Evolutionary conservation across 805 yeast genomes (phyloP), one percentile per base, ranked within the genome.

Genomic region (Monosporozyma siamensis): DNA sequence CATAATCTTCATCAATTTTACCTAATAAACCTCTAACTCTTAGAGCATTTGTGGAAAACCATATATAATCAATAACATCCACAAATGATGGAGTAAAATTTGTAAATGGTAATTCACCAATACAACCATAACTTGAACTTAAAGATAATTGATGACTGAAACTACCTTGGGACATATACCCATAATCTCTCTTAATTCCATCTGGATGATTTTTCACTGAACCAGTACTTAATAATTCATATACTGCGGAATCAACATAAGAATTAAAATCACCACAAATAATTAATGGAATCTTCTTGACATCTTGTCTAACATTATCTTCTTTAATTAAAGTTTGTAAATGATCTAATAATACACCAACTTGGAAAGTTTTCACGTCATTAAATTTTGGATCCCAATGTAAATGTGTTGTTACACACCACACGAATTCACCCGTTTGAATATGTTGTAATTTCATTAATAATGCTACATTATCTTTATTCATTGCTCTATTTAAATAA

Each of bases 351-450:
- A 92, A 68, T 23, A 92, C 82, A 34, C 95, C 97, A 43, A 85
- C 92, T 68, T 92, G 98, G 66, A 92, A 82, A 2, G 97, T 78
- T 63, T 92, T 92, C 44, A 92, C 99, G 65, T 92, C 99, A 59
- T 86, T 86, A 58, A 80, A 85, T 39, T 84, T 86, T 4, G 98
- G 98, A 68, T 92, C 97, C 97, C 98, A 92, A 63, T 90, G 97
- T 61, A 92, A 75, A 71, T 92, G 99, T 0, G 97, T 90, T 55
- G 88, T 90, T 3, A 84, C 88, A 29, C 87, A 70, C 51, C 85
- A 71, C 30, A 90, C 65, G 48, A 74, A 74, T 58, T 81, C 83
- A 14, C 89, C 87, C 5, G 89, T 76, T 42, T 72, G 74, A 26
- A 70, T 61, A 55, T 84, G 92, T 58, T 85, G 87, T 50, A 92